Conservation (phyloP, 352 stramenopile genomes). For the Aphanomyces cochlioides region DNA sequence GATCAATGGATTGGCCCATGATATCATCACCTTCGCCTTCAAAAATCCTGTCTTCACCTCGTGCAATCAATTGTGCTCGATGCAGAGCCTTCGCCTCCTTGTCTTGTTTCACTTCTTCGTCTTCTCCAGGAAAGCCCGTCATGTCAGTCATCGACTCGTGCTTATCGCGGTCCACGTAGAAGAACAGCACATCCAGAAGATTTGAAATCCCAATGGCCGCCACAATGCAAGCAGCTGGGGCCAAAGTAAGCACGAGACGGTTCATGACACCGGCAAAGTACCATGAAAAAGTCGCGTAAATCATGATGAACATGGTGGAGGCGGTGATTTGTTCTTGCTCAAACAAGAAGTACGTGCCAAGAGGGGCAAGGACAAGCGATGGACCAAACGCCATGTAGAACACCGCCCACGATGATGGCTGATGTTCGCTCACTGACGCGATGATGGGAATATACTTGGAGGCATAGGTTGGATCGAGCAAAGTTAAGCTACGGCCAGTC, state of each 20-base stretch:
- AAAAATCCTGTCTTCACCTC: neutral
- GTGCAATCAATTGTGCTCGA: neutral
- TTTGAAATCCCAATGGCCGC: constrained; percentile 76
- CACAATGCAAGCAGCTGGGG: constrained; percentile 85
- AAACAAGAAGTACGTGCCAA: constrained; percentile 88
- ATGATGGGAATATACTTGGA: constrained; percentile 96
- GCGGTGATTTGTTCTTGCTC: constrained; percentile 50
- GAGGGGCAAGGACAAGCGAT: constrained; percentile 78
- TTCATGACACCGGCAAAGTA: constrained; percentile 94
- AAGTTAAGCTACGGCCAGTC: constrained; percentile 88
- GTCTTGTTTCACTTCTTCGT: constrained; percentile 9
- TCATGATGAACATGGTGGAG: constrained; percentile 85
- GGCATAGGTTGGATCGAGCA: constrained; percentile 91
- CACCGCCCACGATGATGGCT: constrained; percentile 87
- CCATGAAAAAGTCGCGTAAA: constrained; percentile 88
- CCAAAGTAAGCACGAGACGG: constrained; percentile 88
- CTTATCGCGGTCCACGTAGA: constrained; percentile 27
- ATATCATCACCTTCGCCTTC: constrained; percentile 10
- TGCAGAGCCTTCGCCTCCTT: neutral
- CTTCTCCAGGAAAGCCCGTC: constrained; percentile 14
- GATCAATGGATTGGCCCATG: constrained; percentile 10
- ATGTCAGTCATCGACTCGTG: constrained; percentile 3
- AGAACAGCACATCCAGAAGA: constrained; percentile 43
- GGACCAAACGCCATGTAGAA: constrained; percentile 93
- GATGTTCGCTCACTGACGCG: constrained; percentile 92